A percentile compares a stretch with the other conserved stretches of the same genome.
These are phyloP conservation scores for Phlegmacium glaucopus DNA, from an alignment of 768 basidiomycete genomes.

Conservation along the genomic window DNA sequence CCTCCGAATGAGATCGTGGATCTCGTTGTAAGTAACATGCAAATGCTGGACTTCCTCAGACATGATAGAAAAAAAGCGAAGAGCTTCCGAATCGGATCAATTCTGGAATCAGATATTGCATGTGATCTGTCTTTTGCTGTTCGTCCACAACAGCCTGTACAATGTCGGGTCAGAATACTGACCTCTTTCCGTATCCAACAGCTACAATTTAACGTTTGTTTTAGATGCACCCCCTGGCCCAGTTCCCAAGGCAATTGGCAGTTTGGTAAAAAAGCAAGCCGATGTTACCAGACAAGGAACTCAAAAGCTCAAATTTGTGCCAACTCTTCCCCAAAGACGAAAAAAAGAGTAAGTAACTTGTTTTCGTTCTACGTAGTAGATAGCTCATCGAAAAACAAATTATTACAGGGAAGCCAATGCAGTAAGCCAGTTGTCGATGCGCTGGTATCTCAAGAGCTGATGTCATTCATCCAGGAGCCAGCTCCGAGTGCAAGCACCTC, in stretches of 20 bases:
- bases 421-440: conserved; percentile 33
- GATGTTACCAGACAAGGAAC: conserved; percentile 75
- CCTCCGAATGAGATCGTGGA: conserved; percentile 82
- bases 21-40: conserved; percentile 85
- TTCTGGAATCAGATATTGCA: no score
- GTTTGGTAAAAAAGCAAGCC: conserved; percentile 66
- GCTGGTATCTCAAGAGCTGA: not conserved
- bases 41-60: conserved; percentile 51
- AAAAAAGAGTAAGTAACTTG: conserved; percentile 62
- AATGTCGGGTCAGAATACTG: conserved; percentile 20
- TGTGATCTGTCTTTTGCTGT: conserved; percentile 9
- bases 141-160: not conserved
- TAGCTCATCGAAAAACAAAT: no score
- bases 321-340: conserved; percentile 69
- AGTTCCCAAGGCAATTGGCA: conserved; percentile 65
- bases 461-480: conserved; percentile 41
- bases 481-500: conserved; percentile 27
- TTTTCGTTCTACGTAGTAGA: conserved; percentile 1
- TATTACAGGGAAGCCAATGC: conserved; percentile 58
- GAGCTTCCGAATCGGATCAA: conserved; percentile 3
- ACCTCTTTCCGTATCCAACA: conserved; percentile 7
- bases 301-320: conserved; percentile 78
- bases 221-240: conserved; percentile 27
- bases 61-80: conserved; percentile 26
- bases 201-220: conserved; percentile 7